Percentiles rank a stretch among this genome's conserved stretches.
Conservation (phyloP, 225 moss, liverwort and hornwort species). For the Polytrichum formosum region DNA sequence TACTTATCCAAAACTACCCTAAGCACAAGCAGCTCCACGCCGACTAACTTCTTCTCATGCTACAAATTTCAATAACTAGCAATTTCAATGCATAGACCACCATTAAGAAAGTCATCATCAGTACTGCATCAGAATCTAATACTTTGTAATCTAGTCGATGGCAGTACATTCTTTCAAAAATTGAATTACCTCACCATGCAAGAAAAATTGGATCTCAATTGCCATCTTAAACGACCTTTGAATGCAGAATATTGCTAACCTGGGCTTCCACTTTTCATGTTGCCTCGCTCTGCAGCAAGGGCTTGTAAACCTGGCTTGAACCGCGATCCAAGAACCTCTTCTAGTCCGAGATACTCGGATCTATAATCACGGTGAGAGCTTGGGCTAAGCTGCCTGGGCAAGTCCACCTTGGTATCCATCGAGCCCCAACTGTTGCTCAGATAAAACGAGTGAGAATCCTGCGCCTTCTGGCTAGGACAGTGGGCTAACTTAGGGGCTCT, state of each 20-base stretch:
- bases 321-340: constrained; percentile 47
- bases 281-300: constrained; percentile 63
- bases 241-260: constrained; percentile 22
- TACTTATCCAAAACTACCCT: too few species aligned
- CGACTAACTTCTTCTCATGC: too few species aligned
- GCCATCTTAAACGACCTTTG: too few species aligned
- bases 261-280: constrained; percentile 43
- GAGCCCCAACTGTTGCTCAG: constrained; percentile 78
- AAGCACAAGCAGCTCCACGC: too few species aligned
- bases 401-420: constrained; percentile 65
- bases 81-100: too few species aligned
- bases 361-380: constrained; percentile 58
- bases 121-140: too few species aligned
- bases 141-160: too few species aligned
- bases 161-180: too few species aligned
- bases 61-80: too few species aligned
- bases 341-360: constrained; percentile 55
- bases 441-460: constrained; percentile 48
- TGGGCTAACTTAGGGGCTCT: constrained; percentile 66
- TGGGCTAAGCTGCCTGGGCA: constrained; percentile 59
- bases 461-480: constrained; percentile 50
- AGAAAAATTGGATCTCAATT: too few species aligned
- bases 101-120: too few species aligned
- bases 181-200: too few species aligned
- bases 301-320: constrained; percentile 82